Base-by-base conservation (phyloP, 768 basidiomycete genomes). In the Tylopilus sp. region DNA sequence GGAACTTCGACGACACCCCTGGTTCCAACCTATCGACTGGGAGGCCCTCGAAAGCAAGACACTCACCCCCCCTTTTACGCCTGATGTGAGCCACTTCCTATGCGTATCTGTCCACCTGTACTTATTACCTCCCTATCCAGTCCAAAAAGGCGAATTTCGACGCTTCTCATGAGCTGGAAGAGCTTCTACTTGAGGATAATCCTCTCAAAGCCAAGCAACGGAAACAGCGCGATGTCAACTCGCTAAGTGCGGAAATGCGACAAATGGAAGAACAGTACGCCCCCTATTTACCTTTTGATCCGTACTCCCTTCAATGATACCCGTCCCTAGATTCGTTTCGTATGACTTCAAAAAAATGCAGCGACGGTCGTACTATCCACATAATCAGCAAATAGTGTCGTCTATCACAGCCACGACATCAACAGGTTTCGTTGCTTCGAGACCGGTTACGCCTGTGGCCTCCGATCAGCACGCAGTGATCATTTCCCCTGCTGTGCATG, bases 131-230 rank as follows among this genome's bases (percentile, higher is more conserved):
- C n/a, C 16, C 9, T 1, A n/a, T n/a, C 6, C 64, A 98, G 95
- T 86, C 87, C n/a, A 98, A 98, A 76, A 97, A 97, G 72, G 93
- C 96, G 28, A 98, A 99, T 71, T 99, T 99, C 66, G 96, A 99
- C 67, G 95, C 96, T 25, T 98, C 96, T 13, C 95, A 98, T 65
- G 96, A 99, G 71, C 75, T 99, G 31, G 96, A 99, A 66, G 96
- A 99, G 72, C 78, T 99, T 21, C 71, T 99, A 12, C 74, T 99
- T 17, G 96, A 99, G 71, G 95, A 98, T 66, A 98, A 98, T 62
- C 96, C 96, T 38, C 77, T 99, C 50, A 98, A 98, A 68, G 95
- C 96, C 10, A 87, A 92, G 65, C 86, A 89, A 56, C 84, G 96
- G 46, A 98, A 96, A 69, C 86, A 89, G 53, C 89, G 94, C 60